These are phyloP conservation scores for Talaromyces sp. DNA, from an alignment of 2,329 filamentous ascomycete species.

Conservation along the genomic window DNA sequence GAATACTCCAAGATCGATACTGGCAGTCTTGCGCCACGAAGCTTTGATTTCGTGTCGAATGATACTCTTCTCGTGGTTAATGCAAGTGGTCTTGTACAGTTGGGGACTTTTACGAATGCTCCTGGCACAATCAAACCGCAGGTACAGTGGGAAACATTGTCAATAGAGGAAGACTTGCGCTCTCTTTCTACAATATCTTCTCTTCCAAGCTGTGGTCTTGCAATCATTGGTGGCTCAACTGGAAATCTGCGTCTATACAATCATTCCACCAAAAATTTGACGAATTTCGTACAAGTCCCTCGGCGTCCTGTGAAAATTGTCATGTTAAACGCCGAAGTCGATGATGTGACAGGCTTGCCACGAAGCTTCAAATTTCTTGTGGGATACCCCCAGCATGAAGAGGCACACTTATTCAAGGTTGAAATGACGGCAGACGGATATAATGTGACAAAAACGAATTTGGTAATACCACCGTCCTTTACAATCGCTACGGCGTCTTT, in stretches of 20 bases:
- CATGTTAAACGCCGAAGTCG: conserved; percentile 21
- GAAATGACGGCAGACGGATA: conserved; percentile 28
- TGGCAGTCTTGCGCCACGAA: conserved; percentile 23
- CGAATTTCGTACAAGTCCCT: conserved; percentile 25
- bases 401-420: conserved; percentile 30
- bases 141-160: conserved; percentile 28
- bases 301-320: conserved; percentile 30
- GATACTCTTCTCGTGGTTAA: conserved; percentile 34
- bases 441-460: not conserved
- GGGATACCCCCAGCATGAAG: conserved; percentile 25
- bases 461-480: conserved; percentile 45
- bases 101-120: conserved; percentile 25
- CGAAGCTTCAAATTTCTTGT: conserved; percentile 27
- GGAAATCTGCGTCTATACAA: conserved; percentile 36
- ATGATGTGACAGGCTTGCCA: not conserved
- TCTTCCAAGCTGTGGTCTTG: conserved; percentile 30
- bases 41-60: conserved; percentile 35
- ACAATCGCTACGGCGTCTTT: conserved; percentile 51
- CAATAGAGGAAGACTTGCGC: conserved; percentile 28
- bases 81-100: conserved; percentile 29
- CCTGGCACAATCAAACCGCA: conserved; percentile 13
- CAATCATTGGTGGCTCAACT: conserved; percentile 33
- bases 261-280: conserved; percentile 30
- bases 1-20: conserved; percentile 18
- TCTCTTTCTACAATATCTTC: conserved; percentile 32